Conservation (phyloP, 2,329 filamentous ascomycete genomes). For the Fusarium xylarioides region DNA sequence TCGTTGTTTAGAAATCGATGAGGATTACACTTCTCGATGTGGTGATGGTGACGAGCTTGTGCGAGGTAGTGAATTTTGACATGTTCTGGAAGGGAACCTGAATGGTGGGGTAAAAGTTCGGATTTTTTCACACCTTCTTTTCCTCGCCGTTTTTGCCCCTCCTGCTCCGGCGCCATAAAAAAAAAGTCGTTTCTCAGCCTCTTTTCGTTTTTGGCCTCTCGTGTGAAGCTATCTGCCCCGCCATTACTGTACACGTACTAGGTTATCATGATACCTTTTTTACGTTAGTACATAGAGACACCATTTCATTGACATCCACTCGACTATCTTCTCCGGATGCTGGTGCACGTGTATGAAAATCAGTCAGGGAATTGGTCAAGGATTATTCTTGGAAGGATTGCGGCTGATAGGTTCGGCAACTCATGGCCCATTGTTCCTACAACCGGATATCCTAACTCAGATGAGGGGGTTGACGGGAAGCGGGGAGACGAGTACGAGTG, state of each 20-base stretch:
- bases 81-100: constrained; percentile 12
- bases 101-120: constrained; percentile 35
- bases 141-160: constrained; percentile 2
- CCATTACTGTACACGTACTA: constrained; percentile 22
- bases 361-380: constrained; percentile 43
- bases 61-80: constrained; percentile 22
- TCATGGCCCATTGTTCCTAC: constrained; percentile 18
- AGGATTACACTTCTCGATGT: constrained; percentile 8
- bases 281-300: background rate
- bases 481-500: constrained; percentile 31
- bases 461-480: constrained; percentile 16
- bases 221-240: constrained; percentile 21
- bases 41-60: constrained; percentile 16
- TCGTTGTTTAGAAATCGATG: constrained; percentile 8
- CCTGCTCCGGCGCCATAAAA: background rate
- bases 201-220: background rate
- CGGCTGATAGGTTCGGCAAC: constrained; percentile 37
- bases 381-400: constrained; percentile 8
- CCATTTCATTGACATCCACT: background rate
- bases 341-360: constrained; percentile 41
- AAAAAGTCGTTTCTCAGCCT: constrained; percentile 2
- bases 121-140: constrained; percentile 5
- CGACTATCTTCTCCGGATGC: constrained; percentile 26
- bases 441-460: constrained; percentile 16
- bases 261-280: constrained; percentile 26